These are phyloP conservation scores for Herpotrichia juniperi DNA, from an alignment of 2,329 filamentous ascomycete genomes.

Conservation along the genomic window DNA sequence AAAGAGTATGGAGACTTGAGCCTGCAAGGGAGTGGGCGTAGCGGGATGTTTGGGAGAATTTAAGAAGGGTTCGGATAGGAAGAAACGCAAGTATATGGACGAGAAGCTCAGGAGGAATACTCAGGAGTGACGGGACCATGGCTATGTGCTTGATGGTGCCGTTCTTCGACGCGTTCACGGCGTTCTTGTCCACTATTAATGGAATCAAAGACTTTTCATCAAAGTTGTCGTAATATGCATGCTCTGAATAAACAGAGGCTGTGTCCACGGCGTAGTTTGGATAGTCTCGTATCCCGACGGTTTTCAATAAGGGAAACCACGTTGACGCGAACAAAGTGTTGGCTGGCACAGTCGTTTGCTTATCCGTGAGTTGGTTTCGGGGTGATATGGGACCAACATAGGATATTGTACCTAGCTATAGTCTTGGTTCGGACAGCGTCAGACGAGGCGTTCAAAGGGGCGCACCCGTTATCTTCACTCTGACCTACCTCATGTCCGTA, in stretches of 20 bases:
- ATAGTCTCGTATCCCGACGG: not conserved
- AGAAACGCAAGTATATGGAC: slow-evolving; percentile 40
- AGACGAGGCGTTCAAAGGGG: not conserved
- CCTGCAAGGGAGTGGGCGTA: slow-evolving; percentile 33
- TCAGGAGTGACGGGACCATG: slow-evolving; percentile 25
- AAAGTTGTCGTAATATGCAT: not conserved
- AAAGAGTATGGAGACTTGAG: slow-evolving; percentile 65
- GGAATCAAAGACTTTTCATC: not conserved
- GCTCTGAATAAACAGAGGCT: not conserved
- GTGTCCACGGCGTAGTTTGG: not conserved
- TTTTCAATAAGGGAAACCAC: not conserved
- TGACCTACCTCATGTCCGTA: not conserved
- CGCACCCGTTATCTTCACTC: not conserved
- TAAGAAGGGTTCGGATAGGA: slow-evolving; percentile 36
- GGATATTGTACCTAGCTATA: not conserved
- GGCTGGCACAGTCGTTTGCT: not conserved
- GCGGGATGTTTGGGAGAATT: slow-evolving; percentile 40
- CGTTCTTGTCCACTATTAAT: too few relatives aligned
- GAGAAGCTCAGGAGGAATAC: slow-evolving; percentile 42
- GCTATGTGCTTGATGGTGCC: too few relatives aligned
- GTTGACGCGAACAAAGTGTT: not conserved
- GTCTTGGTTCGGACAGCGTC: not conserved
- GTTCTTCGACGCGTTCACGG: too few relatives aligned
- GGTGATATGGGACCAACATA: not conserved
- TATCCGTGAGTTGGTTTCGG: not conserved